Base-by-base conservation (phyloP, 169 alveolate species). In the Miamiensis avidus region DNA sequence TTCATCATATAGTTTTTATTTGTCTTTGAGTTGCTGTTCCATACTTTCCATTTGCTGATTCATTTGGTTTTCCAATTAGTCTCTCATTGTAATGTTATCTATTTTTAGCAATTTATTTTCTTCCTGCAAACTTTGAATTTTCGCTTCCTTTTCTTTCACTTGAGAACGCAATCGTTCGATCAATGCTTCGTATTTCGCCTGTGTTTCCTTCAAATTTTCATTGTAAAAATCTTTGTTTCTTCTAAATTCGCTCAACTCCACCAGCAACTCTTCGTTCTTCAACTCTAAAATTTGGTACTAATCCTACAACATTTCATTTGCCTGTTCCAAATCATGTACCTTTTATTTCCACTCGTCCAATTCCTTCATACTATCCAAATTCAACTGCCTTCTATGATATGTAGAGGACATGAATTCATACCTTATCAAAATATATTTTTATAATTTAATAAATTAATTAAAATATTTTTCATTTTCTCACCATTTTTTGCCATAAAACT, bases 401-500 rank as follows among this genome's bases (percentile, higher is more conserved):
- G 26, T 20, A 4, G 20, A 49, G 20, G 69, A 49, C 69, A 49
- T 49, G 69, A 11, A 11, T 49, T n/a, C n/a, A n/a, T n/a, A n/a
- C n/a, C n/a, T n/a, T n/a, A n/a, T n/a, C n/a, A n/a, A n/a, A n/a
- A n/a, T n/a, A n/a, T n/a, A n/a, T n/a, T n/a, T n/a, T n/a, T n/a
- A n/a, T n/a, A n/a, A n/a, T n/a, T n/a, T n/a, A n/a, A n/a, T n/a
- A n/a, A n/a, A n/a, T n/a, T n/a, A n/a, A n/a, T n/a, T n/a, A n/a
- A n/a, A 72, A 29, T 34, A 82, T 64, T 78, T 76, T 65, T 76
- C 76, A 11, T 82, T 78, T 74, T 86, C 88, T 83, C 32, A 74
- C 82, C 86, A 88, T 73, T 78, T 74, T 65, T 82, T 82, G 32
- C 89, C 89, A 78, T 86, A 91, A 76, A 91, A 91, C 65, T 73